These are phyloP conservation scores for Curvularia sp. DNA, from an alignment of 2,329 filamentous ascomycete species.

Conservation along the genomic window DNA sequence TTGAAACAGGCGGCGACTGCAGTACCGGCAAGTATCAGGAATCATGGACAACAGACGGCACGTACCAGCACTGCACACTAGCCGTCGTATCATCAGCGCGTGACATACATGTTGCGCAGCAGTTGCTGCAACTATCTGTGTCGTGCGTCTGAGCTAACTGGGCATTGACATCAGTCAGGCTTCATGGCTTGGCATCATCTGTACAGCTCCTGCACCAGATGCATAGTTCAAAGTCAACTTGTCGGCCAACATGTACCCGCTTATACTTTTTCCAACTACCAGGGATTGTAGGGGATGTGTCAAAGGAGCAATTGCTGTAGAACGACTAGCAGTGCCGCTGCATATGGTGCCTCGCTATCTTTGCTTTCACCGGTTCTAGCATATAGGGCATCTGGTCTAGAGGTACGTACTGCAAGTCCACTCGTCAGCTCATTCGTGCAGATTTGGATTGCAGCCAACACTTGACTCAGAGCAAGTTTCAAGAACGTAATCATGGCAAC, in stretches of 20 bases:
- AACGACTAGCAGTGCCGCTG: not conserved
- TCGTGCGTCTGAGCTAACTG: constrained; percentile 8
- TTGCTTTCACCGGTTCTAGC: not conserved
- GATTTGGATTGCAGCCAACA: not conserved
- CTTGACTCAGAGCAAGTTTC: not conserved
- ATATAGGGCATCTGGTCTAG: not conserved
- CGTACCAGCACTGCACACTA: constrained; percentile 5
- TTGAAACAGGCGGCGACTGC: constrained; percentile 8
- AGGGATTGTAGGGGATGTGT: not conserved
- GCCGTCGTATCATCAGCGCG: not conserved
- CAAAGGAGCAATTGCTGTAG: not conserved
- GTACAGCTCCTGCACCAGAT: constrained; percentile 4
- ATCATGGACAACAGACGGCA: not conserved
- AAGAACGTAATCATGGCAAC: not conserved
- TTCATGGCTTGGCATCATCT: not conserved
- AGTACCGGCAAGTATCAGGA: not conserved
- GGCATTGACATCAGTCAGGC: constrained; percentile 4
- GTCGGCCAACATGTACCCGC: not conserved
- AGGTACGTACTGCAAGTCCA: not conserved
- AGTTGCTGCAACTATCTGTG: constrained; percentile 8
- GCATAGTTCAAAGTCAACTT: constrained; percentile 2
- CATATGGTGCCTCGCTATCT: not conserved
- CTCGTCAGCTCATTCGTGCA: not conserved
- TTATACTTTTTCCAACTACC: constrained; percentile 1
- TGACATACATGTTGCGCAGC: constrained; percentile 4